Evolutionary conservation across 768 basidiomycete species (phyloP).

Genomic region (Kwoniella sp.): DNA sequence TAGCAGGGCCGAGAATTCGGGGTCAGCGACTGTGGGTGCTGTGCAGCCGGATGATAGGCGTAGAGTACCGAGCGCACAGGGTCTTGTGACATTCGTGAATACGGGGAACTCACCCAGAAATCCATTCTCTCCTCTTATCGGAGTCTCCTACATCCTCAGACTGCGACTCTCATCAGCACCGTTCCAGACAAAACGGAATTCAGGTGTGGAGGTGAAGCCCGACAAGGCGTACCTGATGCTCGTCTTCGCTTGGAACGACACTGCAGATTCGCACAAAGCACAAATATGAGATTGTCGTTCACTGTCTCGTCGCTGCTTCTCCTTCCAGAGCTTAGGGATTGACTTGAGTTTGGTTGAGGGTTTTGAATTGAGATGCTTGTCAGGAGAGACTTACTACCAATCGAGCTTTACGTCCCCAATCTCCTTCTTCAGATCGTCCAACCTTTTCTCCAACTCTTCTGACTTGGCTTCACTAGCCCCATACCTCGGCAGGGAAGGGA

Average conservation of each 20-base stretch:
- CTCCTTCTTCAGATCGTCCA: conserved; percentile 35
- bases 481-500: not conserved
- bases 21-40: no score
- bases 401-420: conserved; percentile 49
- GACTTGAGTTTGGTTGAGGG: no score
- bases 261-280: conserved; percentile 18
- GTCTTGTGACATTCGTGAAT: no score
- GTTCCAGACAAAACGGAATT: not conserved
- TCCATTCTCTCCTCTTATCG: conserved; percentile 45
- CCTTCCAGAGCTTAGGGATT: no score
- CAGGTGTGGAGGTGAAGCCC: no score
- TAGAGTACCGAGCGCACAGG: no score
- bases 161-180: not conserved
- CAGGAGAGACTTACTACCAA: conserved; percentile 54
- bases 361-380: no score
- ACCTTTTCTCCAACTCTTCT: conserved; percentile 31
- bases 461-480: not conserved
- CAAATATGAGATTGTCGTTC: no score
- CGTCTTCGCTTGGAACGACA: conserved; percentile 51
- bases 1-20: no score
- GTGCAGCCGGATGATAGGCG: no score
- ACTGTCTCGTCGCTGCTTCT: no score
- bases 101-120: conserved; percentile 45
- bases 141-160: conserved; percentile 48
- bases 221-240: conserved; percentile 42